Evolutionary conservation across 495 filamentous ascomycete genomes (phyloP).

Genomic region (Jackrogersella multiformis): DNA sequence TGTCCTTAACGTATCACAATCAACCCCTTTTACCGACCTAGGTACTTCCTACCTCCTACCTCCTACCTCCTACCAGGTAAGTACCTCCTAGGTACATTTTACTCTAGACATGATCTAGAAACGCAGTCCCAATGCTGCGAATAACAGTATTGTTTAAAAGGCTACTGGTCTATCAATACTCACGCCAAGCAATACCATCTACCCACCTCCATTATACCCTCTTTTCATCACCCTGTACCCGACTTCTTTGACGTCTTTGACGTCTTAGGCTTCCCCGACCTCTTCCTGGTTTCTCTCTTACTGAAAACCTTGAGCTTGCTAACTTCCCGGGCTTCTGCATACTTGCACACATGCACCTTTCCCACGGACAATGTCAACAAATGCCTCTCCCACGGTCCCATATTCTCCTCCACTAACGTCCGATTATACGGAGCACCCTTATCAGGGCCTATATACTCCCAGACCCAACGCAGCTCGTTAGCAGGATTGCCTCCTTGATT

Average conservation of each 20-base stretch:
- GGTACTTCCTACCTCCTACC: neutral
- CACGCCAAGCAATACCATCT: slow-evolving; percentile 23
- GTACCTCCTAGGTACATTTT: no score
- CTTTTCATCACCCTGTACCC: neutral
- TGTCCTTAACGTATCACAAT: neutral
- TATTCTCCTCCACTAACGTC: slow-evolving; percentile 58
- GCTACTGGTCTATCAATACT: slow-evolving; percentile 27
- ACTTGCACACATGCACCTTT: slow-evolving; percentile 48
- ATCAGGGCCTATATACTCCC: slow-evolving; percentile 60
- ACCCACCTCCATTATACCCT: neutral
- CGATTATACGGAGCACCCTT: slow-evolving; percentile 46
- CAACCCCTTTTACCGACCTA: neutral
- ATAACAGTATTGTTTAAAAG: slow-evolving; percentile 11
- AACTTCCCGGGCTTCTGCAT: slow-evolving; percentile 46
- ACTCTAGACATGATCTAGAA: no score
- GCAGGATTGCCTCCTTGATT: neutral
- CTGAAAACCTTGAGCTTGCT: slow-evolving; percentile 23
- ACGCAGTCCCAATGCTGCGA: neutral
- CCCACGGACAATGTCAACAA: slow-evolving; percentile 56
- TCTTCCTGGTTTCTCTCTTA: slow-evolving; percentile 11
- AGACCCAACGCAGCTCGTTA: slow-evolving; percentile 55
- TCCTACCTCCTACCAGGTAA: no score
- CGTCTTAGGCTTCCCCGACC: slow-evolving; percentile 26
- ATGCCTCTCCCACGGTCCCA: slow-evolving; percentile 61
- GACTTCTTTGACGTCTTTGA: slow-evolving; percentile 3